Evolutionary conservation across 75 land plant species (phyloP).

Genomic region (Pseudotsuga menziesii): DNA sequence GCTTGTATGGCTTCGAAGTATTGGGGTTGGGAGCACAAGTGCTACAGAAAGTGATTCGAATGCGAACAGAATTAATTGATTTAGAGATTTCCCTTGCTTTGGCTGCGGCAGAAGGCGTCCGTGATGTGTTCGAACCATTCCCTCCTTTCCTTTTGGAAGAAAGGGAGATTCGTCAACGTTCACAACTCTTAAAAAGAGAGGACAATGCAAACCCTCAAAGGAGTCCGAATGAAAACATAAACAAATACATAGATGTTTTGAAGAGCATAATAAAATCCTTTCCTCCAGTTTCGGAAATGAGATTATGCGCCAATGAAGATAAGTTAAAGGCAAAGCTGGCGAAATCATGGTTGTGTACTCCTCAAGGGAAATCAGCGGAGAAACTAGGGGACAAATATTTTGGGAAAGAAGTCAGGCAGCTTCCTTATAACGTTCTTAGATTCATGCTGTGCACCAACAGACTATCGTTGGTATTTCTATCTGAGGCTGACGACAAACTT

Average conservation of each 20-base stretch:
- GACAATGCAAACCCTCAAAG: no score
- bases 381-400: background rate
- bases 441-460: conserved; percentile 22
- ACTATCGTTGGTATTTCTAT: conserved; percentile 13
- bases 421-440: conserved; percentile 19
- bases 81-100: conserved; percentile 23
- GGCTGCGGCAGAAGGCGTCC: conserved; percentile 4
- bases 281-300: conserved; percentile 12
- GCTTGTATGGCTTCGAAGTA: conserved; percentile 23
- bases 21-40: conserved; percentile 23
- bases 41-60: conserved; percentile 16
- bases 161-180: conserved; percentile 11
- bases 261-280: no score
- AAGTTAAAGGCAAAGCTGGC: background rate
- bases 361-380: background rate
- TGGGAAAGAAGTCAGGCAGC: background rate
- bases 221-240: no score
- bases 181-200: background rate
- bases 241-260: no score
- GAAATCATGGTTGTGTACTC: background rate
- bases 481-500: background rate
- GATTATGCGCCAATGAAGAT: no score
- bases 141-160: conserved; percentile 16
- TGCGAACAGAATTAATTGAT: conserved; percentile 16
- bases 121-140: conserved; percentile 32